These are phyloP conservation scores for Monilinia fructigena DNA, from an alignment of 2,329 filamentous ascomycete genomes.

Conservation along the genomic window DNA sequence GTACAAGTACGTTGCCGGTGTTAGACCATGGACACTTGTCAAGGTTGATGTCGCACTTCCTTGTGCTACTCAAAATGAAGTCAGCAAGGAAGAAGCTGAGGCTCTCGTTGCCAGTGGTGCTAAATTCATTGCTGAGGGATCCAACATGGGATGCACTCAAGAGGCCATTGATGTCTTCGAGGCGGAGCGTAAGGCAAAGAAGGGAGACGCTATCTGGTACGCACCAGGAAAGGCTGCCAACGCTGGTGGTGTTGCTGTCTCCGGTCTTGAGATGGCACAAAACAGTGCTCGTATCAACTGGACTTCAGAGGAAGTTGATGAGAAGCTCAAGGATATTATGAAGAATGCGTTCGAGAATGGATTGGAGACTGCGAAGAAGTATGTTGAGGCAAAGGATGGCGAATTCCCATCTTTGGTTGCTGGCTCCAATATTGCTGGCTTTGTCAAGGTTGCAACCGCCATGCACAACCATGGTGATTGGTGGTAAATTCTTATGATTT, in stretches of 20 bases:
- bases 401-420: constrained; percentile 88
- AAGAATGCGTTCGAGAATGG: constrained; percentile 88
- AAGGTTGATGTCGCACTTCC: constrained; percentile 90
- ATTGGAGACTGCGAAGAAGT: constrained; percentile 84
- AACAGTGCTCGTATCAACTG: constrained; percentile 86
- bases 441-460: constrained; percentile 90
- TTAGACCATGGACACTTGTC: constrained; percentile 87
- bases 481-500: constrained; percentile 53
- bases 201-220: constrained; percentile 79
- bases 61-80: constrained; percentile 96
- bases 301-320: constrained; percentile 87
- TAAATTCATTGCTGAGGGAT: constrained; percentile 90
- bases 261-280: constrained; percentile 98
- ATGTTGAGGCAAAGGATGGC: constrained; percentile 73
- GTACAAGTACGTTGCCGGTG: constrained; percentile 85
- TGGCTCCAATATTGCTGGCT: constrained; percentile 95
- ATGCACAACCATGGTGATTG: constrained; percentile 98
- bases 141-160: constrained; percentile 98
- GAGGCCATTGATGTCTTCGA: constrained; percentile 94
- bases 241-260: constrained; percentile 95
- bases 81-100: constrained; percentile 85
- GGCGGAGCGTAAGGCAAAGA: constrained; percentile 69
- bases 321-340: constrained; percentile 92
- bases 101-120: constrained; percentile 73
- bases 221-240: constrained; percentile 96